Conservation (phyloP, 306 rosid species). For the Alnus rubra region DNA sequence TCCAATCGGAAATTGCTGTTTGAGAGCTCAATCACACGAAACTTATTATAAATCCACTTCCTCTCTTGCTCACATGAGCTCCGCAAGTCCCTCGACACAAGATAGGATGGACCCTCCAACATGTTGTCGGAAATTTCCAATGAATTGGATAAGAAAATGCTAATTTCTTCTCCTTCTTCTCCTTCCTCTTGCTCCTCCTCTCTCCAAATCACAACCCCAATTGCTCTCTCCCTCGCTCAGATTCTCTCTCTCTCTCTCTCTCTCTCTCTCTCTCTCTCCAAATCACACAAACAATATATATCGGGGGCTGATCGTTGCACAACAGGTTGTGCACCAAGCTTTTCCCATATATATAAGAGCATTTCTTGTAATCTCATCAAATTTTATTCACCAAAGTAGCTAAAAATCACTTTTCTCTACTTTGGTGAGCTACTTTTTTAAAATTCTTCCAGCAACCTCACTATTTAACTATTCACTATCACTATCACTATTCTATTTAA, state of each 20-base stretch:
- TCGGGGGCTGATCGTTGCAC: too few species aligned
- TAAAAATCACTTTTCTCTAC: too few species aligned
- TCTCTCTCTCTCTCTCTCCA: constrained; percentile 33
- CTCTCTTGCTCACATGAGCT: constrained; percentile 61
- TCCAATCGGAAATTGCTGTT: constrained; percentile 44
- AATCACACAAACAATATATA: too few species aligned
- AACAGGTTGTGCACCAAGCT: too few species aligned
- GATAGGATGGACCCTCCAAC: constrained; percentile 61
- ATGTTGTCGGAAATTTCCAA: constrained; percentile 33
- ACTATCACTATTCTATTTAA: too few species aligned
- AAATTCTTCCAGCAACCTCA: too few species aligned
- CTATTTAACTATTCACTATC: too few species aligned
- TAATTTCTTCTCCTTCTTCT: background rate
- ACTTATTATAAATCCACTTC: constrained; percentile 48
- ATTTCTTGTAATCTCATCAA: too few species aligned
- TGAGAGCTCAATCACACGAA: constrained; percentile 39
- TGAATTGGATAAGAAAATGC: constrained; percentile 35
- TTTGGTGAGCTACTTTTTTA: too few species aligned
- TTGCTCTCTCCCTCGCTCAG: constrained; percentile 6
- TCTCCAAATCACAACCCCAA: constrained; percentile 12
- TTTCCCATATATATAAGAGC: too few species aligned
- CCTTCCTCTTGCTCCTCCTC: background rate
- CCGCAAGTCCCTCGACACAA: constrained; percentile 47
- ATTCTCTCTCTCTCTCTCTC: constrained; percentile 20
- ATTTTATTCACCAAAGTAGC: too few species aligned